A percentile compares a stretch with the other conserved stretches of the same genome.
phyloP scores from a whole-genome alignment of 2,329 filamentous ascomycete genomes.

The Botrytis fragariae region DNA sequence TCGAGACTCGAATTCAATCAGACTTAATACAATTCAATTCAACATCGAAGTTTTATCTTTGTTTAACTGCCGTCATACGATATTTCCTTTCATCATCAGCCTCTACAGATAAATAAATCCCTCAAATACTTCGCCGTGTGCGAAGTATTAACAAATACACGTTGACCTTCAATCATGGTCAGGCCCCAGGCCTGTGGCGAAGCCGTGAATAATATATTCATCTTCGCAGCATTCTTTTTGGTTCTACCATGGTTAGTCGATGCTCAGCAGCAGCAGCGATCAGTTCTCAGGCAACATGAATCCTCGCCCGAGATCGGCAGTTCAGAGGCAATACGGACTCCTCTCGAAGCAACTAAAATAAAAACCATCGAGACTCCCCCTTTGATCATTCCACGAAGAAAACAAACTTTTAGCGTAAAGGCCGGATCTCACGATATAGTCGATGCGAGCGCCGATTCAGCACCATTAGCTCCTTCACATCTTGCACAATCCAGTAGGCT shows the following conservation, averaged over 20 bases:
- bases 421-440: conserved; percentile 43
- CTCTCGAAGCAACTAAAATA: conserved; percentile 35
- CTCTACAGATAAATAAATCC: conserved; percentile 25
- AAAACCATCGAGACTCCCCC: conserved; percentile 39
- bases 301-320: conserved; percentile 36
- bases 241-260: conserved; percentile 59
- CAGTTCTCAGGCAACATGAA: conserved; percentile 33
- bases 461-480: conserved; percentile 94
- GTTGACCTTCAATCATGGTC: conserved; percentile 39
- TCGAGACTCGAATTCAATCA: neutral
- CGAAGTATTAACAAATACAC: conserved; percentile 26
- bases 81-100: neutral
- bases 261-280: conserved; percentile 62
- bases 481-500: conserved; percentile 92
- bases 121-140: conserved; percentile 28
- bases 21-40: neutral
- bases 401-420: conserved; percentile 35
- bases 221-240: conserved; percentile 55
- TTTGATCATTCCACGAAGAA: conserved; percentile 31
- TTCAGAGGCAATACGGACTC: conserved; percentile 29
- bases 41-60: neutral
- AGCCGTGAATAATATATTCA: conserved; percentile 50
- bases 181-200: conserved; percentile 56
- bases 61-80: conserved; percentile 13
- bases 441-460: conserved; percentile 86